phyloP scores from a whole-genome alignment of 192 early-diverging fungal species.

The Mortierella antarctica region DNA sequence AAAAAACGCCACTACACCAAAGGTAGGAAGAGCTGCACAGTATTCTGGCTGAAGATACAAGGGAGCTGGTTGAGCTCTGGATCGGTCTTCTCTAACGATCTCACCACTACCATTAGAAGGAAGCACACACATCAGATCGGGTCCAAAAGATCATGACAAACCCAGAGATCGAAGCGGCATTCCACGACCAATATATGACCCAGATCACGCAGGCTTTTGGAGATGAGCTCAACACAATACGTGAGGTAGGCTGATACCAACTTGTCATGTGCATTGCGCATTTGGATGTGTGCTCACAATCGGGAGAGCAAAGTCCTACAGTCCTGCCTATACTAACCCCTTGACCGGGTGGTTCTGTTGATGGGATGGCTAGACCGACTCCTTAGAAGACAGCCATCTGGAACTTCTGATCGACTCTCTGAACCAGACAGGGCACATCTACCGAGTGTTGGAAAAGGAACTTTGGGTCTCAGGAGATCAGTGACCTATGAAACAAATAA shows the following conservation, averaged over 20 bases:
- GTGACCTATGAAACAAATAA: neutral
- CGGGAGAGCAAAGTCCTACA: neutral
- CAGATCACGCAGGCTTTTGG: slow-evolving; percentile 49
- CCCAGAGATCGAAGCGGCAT: slow-evolving; percentile 48
- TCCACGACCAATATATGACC: slow-evolving; percentile 46
- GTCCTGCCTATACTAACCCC: neutral
- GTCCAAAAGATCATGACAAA: slow-evolving; percentile 39
- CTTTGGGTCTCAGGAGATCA: slow-evolving; percentile 35
- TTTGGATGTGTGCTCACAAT: neutral
- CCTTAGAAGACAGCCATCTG: slow-evolving; percentile 32
- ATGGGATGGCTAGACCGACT: slow-evolving; percentile 29
- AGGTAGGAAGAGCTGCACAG: slow-evolving; percentile 6
- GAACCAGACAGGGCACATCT: slow-evolving; percentile 51
- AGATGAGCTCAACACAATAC: slow-evolving; percentile 45
- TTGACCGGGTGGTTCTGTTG: no score
- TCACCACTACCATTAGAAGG: slow-evolving; percentile 5
- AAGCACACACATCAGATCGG: slow-evolving; percentile 48
- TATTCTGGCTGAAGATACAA: neutral
- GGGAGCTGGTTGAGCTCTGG: neutral
- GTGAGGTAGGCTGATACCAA: slow-evolving; percentile 24
- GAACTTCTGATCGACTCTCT: slow-evolving; percentile 52
- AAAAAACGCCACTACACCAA: slow-evolving; percentile 2
- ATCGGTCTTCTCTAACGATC: no score
- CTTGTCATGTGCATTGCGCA: neutral
- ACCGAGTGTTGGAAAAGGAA: slow-evolving; percentile 39